These are phyloP conservation scores for Hevea brasiliensis DNA, from an alignment of 345 rosid species.

Conservation along the genomic window DNA sequence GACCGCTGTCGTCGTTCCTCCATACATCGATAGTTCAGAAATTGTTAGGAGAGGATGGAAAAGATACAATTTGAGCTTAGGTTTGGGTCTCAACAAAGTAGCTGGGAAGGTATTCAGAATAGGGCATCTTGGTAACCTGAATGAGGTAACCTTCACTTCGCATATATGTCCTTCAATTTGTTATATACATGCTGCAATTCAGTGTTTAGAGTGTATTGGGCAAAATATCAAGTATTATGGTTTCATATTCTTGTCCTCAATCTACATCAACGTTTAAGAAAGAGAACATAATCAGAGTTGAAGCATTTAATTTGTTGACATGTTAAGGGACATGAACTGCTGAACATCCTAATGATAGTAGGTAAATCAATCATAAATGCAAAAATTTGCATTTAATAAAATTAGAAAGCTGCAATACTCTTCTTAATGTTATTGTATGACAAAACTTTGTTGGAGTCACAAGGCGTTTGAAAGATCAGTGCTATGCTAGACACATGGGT, in stretches of 20 bases:
- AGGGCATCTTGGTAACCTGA: conserved; percentile 90
- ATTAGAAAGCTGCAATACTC: neutral
- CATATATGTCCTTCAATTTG: neutral
- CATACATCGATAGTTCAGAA: conserved; percentile 75
- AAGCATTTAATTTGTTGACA: neutral
- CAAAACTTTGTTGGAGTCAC: too few species aligned
- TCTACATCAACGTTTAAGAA: neutral
- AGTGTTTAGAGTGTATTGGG: too few species aligned
- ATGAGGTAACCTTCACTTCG: conserved; percentile 60
- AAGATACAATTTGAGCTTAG: conserved; percentile 93
- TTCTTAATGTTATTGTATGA: too few species aligned
- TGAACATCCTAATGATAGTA: neutral
- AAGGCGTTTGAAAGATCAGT: too few species aligned
- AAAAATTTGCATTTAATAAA: too few species aligned
- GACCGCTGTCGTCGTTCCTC: conserved; percentile 90
- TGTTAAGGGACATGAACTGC: neutral
- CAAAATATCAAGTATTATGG: too few species aligned
- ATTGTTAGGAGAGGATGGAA: conserved; percentile 86
- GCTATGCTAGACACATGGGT: too few species aligned
- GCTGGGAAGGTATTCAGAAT: conserved; percentile 98
- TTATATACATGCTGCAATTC: too few species aligned
- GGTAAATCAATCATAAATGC: neutral
- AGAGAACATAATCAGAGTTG: neutral
- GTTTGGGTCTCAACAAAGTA: conserved; percentile 95
- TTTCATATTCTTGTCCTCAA: too few species aligned